phyloP scores from a whole-genome alignment of 1,139 yeast genomes.

The Protomyces macrosporus region DNA sequence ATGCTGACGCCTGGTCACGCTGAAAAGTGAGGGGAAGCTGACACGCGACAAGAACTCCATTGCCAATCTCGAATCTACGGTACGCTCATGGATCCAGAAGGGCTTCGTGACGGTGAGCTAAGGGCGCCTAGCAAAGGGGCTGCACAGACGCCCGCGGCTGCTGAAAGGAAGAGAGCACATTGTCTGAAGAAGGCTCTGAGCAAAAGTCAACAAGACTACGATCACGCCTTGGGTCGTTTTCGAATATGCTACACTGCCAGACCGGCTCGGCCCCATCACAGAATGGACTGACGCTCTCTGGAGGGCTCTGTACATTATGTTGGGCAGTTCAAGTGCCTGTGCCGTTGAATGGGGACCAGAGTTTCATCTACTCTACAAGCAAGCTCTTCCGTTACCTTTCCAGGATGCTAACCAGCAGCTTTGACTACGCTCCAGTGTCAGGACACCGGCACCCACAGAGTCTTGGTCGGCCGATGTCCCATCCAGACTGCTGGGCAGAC shows the following conservation, averaged over 20 bases:
- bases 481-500: too few species aligned
- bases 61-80: too few species aligned
- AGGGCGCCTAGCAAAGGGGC: neutral
- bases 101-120: neutral
- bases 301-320: neutral
- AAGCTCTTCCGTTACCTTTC: neutral
- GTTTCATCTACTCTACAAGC: neutral
- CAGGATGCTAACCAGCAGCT: neutral
- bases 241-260: neutral
- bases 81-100: too few species aligned
- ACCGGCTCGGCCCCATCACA: neutral
- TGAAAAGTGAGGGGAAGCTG: too few species aligned
- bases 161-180: neutral
- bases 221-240: neutral
- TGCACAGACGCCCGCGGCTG: neutral
- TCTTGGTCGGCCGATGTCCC: too few species aligned
- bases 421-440: too few species aligned
- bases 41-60: too few species aligned
- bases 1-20: too few species aligned
- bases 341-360: neutral
- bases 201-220: neutral
- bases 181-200: neutral
- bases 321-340: neutral
- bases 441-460: too few species aligned
- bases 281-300: neutral